These are phyloP conservation scores for Tetrahymena borealis DNA, from an alignment of 73 alveolate genomes.

Conservation along the genomic window DNA sequence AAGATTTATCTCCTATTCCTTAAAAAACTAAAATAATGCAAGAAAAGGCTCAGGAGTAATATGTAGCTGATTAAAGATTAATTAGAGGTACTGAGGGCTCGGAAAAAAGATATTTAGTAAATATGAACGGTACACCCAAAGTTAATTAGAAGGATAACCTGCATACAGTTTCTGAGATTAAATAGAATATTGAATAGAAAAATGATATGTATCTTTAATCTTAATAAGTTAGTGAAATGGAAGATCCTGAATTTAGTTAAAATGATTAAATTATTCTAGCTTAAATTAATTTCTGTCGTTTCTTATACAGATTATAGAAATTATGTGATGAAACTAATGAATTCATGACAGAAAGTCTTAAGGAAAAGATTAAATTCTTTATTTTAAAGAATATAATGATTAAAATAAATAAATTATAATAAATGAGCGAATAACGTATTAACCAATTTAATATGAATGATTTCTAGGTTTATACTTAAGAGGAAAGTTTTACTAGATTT, in stretches of 20 bases:
- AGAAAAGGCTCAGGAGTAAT: neutral
- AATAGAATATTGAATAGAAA: neutral
- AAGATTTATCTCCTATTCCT: neutral
- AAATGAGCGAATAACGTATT: neutral
- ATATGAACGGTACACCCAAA: neutral
- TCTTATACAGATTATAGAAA: constrained; percentile 24
- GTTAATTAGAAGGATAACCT: neutral
- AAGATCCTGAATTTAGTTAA: constrained; percentile 6
- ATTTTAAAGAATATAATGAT: constrained; percentile 24
- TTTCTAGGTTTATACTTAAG: neutral
- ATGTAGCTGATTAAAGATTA: neutral
- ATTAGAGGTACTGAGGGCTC: neutral
- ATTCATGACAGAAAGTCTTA: constrained; percentile 4
- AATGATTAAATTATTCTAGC: constrained; percentile 31
- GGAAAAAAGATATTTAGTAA: neutral
- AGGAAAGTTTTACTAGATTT: neutral
- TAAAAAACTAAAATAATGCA: neutral
- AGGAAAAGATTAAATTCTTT: constrained; percentile 14
- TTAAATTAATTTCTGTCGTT: constrained; percentile 30
- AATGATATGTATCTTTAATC: neutral
- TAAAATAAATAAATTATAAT: constrained; percentile 19
- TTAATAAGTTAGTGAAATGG: neutral
- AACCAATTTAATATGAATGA: neutral
- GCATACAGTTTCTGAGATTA: neutral
- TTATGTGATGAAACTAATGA: constrained; percentile 3